Base-by-base conservation (phyloP, 2,329 filamentous ascomycete species). In the Fusarium proliferatum region DNA sequence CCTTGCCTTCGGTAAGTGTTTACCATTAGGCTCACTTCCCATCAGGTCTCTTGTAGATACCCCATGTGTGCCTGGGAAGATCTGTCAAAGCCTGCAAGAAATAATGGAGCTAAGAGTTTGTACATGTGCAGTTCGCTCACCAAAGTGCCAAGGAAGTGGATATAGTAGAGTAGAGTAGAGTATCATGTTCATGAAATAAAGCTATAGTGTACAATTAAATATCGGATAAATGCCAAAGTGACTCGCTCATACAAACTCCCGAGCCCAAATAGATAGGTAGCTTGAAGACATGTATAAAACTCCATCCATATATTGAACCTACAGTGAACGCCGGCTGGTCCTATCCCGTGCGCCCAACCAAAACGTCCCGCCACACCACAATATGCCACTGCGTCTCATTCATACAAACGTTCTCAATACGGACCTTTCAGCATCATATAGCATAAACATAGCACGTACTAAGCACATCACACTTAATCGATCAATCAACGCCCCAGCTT, bases 401-500 rank as follows among this genome's bases (percentile, higher is more conserved):
- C 63, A 67, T 53, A 57, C 23, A 62, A 61, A 53, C 58, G 62
- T 62, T 51, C 42, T 55, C 43, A 56, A 53, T 30, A 64, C 8
- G 23, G 28, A 34, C 36, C 42, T 30, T 62, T 42, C 43, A 45
- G 23, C n/a, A 28, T 61, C 39, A 67, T 67, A 46, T 34, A 23
- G 21, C 58, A 59, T 53, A 16, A 23, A 21, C 61, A 61, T 51
- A n/a, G 30, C 30, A 51, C 36, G 30, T 56, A 46, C 28, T 45
- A 26, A 43, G 48, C 39, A 45, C 43, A 41, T 33, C 42, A 30
- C 46, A 26, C 28, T 5, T 30, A 36, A 19, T 74, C 26, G 16
- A 21, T 77, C 42, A 78, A 45, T 78, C 77, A 36, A 78, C 77
- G 1, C 75, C 74, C 75, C 72, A 78, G 41, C 64, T 78, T 56